Conservation (phyloP, 2,329 filamentous ascomycete species). For the Karstenula rhodostoma region DNA sequence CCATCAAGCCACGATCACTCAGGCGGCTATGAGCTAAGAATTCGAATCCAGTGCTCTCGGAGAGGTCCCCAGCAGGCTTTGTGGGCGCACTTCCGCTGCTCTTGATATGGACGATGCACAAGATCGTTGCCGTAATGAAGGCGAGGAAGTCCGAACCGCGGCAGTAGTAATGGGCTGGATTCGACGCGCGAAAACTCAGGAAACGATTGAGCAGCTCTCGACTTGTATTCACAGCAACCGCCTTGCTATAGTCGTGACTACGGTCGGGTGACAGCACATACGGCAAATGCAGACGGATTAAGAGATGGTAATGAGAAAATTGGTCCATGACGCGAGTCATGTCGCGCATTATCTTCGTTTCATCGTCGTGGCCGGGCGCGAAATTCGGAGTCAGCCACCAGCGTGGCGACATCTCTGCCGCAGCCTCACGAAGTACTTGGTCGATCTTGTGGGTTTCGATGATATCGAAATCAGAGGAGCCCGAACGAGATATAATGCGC, state of each 20-base stretch:
- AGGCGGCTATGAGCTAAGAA: conserved; percentile 16
- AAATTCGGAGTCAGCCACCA: conserved; percentile 34
- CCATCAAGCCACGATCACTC: conserved; percentile 20
- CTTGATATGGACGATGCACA: conserved; percentile 20
- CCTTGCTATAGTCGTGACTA: conserved; percentile 36
- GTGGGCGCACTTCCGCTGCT: background rate
- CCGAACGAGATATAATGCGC: conserved; percentile 52
- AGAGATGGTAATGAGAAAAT: conserved; percentile 24
- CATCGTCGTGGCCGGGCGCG: background rate
- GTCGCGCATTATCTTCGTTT: conserved; percentile 14
- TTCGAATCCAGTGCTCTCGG: conserved; percentile 16
- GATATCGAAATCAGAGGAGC: conserved; percentile 36
- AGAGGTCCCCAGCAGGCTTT: background rate
- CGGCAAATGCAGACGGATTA: conserved; percentile 25
- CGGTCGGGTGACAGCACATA: conserved; percentile 18
- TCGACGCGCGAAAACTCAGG: conserved; percentile 12
- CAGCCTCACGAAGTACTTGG: conserved; percentile 21
- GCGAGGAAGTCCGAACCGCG: conserved; percentile 20
- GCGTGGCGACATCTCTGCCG: conserved; percentile 25
- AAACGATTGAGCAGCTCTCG: conserved; percentile 20
- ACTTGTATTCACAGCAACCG: conserved; percentile 13
- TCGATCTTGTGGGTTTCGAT: conserved; percentile 35
- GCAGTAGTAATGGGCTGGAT: conserved; percentile 14
- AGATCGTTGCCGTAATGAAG: conserved; percentile 16
- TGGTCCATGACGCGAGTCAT: conserved; percentile 23